Percentiles rank a stretch among this genome's conserved stretches.
phyloP scores from a whole-genome alignment of 768 basidiomycete species.

The Coprinopsis sp. region DNA sequence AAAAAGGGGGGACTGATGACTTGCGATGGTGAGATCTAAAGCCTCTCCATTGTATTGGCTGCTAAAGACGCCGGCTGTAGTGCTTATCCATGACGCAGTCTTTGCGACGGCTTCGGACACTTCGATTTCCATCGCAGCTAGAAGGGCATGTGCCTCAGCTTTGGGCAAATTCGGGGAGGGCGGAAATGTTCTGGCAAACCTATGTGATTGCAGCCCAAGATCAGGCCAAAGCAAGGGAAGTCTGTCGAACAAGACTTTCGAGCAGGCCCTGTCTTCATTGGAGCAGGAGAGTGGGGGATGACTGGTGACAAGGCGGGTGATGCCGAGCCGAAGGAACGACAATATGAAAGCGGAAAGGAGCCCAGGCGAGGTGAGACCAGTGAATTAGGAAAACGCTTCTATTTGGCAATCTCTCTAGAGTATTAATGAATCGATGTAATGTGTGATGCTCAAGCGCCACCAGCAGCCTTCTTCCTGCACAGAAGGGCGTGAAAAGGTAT shows the following conservation, averaged over 20 bases:
- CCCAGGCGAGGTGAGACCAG: not conserved
- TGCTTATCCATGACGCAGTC: constrained; percentile 61
- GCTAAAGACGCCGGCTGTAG: constrained; percentile 29
- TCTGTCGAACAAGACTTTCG: constrained; percentile 23
- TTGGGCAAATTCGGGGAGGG: constrained; percentile 67
- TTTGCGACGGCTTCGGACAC: constrained; percentile 55
- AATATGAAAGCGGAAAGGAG: not conserved
- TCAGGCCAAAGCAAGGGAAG: constrained; percentile 33
- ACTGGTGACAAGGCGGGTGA: constrained; percentile 7
- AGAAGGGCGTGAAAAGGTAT: constrained; percentile 5
- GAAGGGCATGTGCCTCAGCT: constrained; percentile 59
- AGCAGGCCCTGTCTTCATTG: constrained; percentile 21
- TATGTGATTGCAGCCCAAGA: constrained; percentile 63
- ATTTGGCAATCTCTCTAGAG: not conserved
- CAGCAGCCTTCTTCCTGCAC: constrained; percentile 40
- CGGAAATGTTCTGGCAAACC: constrained; percentile 52
- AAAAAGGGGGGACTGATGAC: constrained; percentile 30
- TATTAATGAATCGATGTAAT: constrained; percentile 5
- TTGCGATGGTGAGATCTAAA: constrained; percentile 49
- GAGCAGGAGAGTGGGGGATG: constrained; percentile 18
- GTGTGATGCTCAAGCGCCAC: constrained; percentile 17
- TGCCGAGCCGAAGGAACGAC: not conserved
- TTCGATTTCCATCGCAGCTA: constrained; percentile 50
- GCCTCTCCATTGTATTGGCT: not conserved
- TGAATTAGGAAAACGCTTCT: constrained; percentile 3